Evolutionary conservation across 768 basidiomycete genomes (phyloP).

Genomic region (Thelephora ganbajun): DNA sequence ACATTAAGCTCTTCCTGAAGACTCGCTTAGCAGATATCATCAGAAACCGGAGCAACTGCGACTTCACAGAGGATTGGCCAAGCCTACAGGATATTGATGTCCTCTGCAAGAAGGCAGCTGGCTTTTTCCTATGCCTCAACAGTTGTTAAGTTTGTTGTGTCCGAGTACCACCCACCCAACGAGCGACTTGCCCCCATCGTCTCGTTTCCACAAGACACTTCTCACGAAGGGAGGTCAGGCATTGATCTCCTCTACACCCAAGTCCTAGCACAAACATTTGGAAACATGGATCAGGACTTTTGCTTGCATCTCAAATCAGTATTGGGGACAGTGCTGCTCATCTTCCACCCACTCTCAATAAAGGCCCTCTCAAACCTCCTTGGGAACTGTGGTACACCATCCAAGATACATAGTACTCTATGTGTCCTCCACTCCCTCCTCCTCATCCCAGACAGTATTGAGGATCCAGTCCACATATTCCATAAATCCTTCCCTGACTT

Average conservation of each 20-base stretch:
- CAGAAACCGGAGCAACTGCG: background rate
- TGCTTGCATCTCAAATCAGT: background rate
- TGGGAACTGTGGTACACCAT: background rate
- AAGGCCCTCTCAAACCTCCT: background rate
- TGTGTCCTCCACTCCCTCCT: conserved; percentile 9
- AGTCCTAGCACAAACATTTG: conserved; percentile 1
- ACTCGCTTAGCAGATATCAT: background rate
- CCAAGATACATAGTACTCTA: conserved; percentile 2
- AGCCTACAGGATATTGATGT: background rate
- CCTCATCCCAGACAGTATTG: conserved; percentile 3
- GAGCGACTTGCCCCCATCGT: background rate
- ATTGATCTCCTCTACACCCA: conserved; percentile 7
- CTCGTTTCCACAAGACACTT: background rate
- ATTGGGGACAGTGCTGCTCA: background rate
- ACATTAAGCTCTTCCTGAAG: conserved; percentile 1
- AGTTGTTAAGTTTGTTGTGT: conserved; percentile 9
- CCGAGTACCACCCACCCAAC: conserved; percentile 1
- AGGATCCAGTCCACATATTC: conserved; percentile 6
- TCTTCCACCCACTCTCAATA: too few relatives aligned
- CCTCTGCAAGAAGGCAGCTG: conserved; percentile 1
- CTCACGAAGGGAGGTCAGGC: background rate
- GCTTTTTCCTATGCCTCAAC: conserved; percentile 13
- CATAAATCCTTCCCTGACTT: conserved; percentile 13
- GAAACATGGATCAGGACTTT: background rate
- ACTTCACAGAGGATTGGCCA: conserved; percentile 1